Conservation (phyloP, 2,329 filamentous ascomycete species). For the Fusarium oxysporum region DNA sequence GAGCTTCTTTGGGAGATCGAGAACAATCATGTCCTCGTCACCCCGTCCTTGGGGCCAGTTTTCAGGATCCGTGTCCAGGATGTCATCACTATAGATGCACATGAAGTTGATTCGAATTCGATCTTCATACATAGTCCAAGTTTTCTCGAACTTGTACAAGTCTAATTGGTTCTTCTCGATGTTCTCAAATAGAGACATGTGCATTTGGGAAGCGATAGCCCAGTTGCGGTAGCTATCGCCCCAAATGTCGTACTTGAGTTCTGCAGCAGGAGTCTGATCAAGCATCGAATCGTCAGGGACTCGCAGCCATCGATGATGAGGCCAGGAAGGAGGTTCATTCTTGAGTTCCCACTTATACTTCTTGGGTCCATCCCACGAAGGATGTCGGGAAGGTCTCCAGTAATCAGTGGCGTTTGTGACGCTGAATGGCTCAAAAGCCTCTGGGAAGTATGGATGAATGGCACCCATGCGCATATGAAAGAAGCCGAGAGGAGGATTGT, state of each 20-base stretch:
- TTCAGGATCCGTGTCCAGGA: constrained; percentile 19
- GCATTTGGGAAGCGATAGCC: constrained; percentile 36
- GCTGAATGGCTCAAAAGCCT: background rate
- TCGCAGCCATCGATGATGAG: constrained; percentile 24
- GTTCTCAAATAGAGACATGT: constrained; percentile 37
- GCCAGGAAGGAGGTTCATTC: background rate
- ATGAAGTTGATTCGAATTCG: constrained; percentile 40
- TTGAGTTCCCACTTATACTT: constrained; percentile 16
- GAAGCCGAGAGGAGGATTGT: constrained; percentile 37
- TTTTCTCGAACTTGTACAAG: constrained; percentile 31
- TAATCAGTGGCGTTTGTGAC: constrained; percentile 12
- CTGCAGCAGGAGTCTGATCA: constrained; percentile 20
- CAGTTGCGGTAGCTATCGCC: constrained; percentile 28
- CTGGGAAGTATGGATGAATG: constrained; percentile 33
- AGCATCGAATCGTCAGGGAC: constrained; percentile 17
- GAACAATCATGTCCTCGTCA: constrained; percentile 24
- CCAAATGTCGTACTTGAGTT: constrained; percentile 34
- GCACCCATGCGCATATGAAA: constrained; percentile 37
- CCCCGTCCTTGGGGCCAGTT: constrained; percentile 4
- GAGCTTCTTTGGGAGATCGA: constrained; percentile 24
- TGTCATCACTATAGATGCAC: constrained; percentile 32
- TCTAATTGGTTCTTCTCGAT: constrained; percentile 31
- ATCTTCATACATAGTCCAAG: constrained; percentile 30
- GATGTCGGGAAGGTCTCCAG: constrained; percentile 30
- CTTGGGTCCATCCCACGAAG: constrained; percentile 23